Conservation (phyloP, 768 basidiomycete species). For the Suillus luteus region DNA sequence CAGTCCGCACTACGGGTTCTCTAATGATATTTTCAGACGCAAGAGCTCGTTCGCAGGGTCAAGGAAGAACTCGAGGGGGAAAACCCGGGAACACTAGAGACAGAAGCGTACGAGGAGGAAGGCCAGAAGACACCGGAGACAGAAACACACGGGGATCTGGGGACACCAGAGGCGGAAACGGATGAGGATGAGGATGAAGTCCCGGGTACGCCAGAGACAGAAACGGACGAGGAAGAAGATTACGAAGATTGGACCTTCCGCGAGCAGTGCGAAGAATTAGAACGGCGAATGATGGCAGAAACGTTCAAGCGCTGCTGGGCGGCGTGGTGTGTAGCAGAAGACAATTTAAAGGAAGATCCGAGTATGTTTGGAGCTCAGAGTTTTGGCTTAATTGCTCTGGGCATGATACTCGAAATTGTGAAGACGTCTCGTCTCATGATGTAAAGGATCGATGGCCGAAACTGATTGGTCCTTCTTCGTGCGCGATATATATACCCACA, state of each 20-base stretch:
- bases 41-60: constrained; percentile 40
- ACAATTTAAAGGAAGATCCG: constrained; percentile 25
- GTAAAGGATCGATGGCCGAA: not conserved
- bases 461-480: not conserved
- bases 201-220: too few relatives aligned
- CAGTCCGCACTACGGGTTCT: not conserved
- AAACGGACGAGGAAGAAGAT: constrained; percentile 21
- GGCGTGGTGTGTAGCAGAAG: constrained; percentile 45
- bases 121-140: not conserved
- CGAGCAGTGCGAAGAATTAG: not conserved
- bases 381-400: constrained; percentile 48
- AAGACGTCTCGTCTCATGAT: constrained; percentile 25
- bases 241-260: constrained; percentile 28
- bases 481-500: not conserved
- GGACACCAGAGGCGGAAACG: constrained; percentile 18
- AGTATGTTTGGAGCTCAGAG: constrained; percentile 42
- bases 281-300: constrained; percentile 31
- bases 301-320: constrained; percentile 44
- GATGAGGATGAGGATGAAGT: constrained; percentile 25
- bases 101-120: constrained; percentile 20
- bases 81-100: not conserved
- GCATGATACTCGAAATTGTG: constrained; percentile 42
- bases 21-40: constrained; percentile 34
- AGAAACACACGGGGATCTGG: too few relatives aligned
- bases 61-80: constrained; percentile 32